A percentile compares a stretch with the other conserved stretches of the same genome.
Evolutionary conservation across 2,329 filamentous ascomycete species (phyloP).

Genomic region (Ampelomyces quisqualis): DNA sequence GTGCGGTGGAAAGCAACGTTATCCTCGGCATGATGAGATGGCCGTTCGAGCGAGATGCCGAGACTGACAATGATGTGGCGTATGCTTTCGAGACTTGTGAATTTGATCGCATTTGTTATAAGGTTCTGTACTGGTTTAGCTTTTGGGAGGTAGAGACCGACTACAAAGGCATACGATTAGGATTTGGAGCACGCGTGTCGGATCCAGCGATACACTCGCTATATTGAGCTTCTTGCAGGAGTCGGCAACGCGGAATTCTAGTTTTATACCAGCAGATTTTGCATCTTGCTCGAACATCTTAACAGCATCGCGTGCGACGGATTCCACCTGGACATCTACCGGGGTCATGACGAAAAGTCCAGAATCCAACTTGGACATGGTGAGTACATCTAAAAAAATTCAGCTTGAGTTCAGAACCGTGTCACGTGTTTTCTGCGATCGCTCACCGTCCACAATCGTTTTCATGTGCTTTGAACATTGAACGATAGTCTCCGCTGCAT

Average conservation of each 20-base stretch:
- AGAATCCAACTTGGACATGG: slow-evolving; percentile 49
- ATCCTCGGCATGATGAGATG: slow-evolving; percentile 35
- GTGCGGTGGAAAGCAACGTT: slow-evolving; percentile 13
- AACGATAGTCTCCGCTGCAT: slow-evolving; percentile 47
- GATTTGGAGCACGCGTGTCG: slow-evolving; percentile 46
- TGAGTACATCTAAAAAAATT: slow-evolving; percentile 40
- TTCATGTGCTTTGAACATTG: slow-evolving; percentile 51
- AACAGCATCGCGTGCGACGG: slow-evolving; percentile 36
- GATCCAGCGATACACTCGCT: slow-evolving; percentile 46
- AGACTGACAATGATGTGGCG: slow-evolving; percentile 43
- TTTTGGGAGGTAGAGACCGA: background rate
- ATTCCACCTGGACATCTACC: slow-evolving; percentile 40
- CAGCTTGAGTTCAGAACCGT: background rate
- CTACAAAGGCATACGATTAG: slow-evolving; percentile 8
- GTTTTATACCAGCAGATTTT: slow-evolving; percentile 29
- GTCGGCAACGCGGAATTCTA: slow-evolving; percentile 36
- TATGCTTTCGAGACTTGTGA: slow-evolving; percentile 42
- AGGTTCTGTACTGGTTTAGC: slow-evolving; percentile 32
- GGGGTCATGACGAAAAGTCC: slow-evolving; percentile 46
- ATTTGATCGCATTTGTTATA: slow-evolving; percentile 50
- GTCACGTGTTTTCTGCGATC: too few relatives aligned
- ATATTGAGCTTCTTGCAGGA: slow-evolving; percentile 39
- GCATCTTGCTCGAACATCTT: slow-evolving; percentile 45
- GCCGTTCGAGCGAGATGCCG: slow-evolving; percentile 33
- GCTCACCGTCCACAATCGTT: slow-evolving; percentile 46